phyloP scores from a whole-genome alignment of 176 grass and related monocot genomes.

The Ampelocalamus luodianensis region DNA sequence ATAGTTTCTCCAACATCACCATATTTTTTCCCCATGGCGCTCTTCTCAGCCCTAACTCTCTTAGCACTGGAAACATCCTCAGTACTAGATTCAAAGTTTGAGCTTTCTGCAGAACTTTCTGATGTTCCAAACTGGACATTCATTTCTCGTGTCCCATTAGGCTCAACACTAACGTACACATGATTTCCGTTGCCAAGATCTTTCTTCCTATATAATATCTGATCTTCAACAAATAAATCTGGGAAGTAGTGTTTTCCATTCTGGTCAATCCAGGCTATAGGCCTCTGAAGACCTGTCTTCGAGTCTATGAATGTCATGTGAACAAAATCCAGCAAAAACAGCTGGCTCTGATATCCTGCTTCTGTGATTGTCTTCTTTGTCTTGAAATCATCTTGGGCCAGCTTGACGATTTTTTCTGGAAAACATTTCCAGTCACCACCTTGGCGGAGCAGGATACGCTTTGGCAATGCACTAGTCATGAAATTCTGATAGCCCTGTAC shows the following conservation, averaged over 20 bases:
- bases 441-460: conserved; percentile 70
- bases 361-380: conserved; percentile 79
- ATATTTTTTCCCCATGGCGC: not conserved
- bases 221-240: conserved; percentile 54
- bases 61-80: conserved; percentile 59
- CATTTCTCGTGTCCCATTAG: conserved; percentile 45
- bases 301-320: conserved; percentile 71
- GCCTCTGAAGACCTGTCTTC: conserved; percentile 66
- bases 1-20: conserved; percentile 54
- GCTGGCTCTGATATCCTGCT: conserved; percentile 49
- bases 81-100: conserved; percentile 68
- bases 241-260: conserved; percentile 74
- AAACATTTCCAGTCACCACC: conserved; percentile 78
- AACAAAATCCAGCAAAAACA: conserved; percentile 82
- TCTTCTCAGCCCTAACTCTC: conserved; percentile 53
- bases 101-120: conserved; percentile 82
- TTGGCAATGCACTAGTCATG: conserved; percentile 64
- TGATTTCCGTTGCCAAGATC: conserved; percentile 37
- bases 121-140: conserved; percentile 45
- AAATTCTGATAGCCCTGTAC: conserved; percentile 77
- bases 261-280: conserved; percentile 88
- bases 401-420: conserved; percentile 65
- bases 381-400: conserved; percentile 66
- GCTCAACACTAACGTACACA: conserved; percentile 45
- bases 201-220: conserved; percentile 49